Percentiles rank a stretch among this genome's conserved stretches.
phyloP scores from a whole-genome alignment of 805 yeast species.

The Deakozyma indianensis region DNA sequence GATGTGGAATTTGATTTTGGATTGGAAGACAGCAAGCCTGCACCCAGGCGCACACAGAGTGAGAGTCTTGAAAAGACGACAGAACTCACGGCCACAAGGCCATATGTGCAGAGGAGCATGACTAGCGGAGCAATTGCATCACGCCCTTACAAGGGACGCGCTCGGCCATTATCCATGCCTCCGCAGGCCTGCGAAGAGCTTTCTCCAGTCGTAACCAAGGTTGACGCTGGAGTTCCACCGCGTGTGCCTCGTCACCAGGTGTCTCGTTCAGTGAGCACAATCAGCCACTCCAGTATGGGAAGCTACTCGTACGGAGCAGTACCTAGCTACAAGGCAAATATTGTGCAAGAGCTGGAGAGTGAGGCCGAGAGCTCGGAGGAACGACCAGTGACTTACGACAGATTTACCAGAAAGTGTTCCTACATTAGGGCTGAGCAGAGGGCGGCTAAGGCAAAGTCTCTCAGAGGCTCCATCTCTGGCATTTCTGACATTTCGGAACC shows the following conservation, averaged over 20 bases:
- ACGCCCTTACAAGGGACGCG: not conserved
- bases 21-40: not conserved
- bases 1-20: slow-evolving; percentile 1
- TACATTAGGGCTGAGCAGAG: slow-evolving; percentile 2
- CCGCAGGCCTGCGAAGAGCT: not conserved
- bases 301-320: slow-evolving; percentile 2
- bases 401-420: slow-evolving; percentile 11
- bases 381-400: not conserved
- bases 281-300: not conserved
- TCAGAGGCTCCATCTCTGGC: not conserved
- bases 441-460: not conserved
- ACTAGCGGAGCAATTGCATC: not conserved
- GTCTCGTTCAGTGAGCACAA: not conserved
- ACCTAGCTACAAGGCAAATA: not conserved
- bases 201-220: not conserved
- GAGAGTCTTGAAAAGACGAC: not conserved
- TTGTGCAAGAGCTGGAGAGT: slow-evolving; percentile 6
- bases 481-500: slow-evolving; percentile 3
- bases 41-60: not conserved
- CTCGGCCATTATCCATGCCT: not conserved
- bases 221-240: slow-evolving; percentile 17
- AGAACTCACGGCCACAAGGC: not conserved
- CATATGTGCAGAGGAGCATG: not conserved
- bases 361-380: not conserved
- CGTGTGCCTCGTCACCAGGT: slow-evolving; percentile 14